phyloP scores from a whole-genome alignment of 495 filamentous ascomycete genomes.

The Sabuloglossum arenarium region DNA sequence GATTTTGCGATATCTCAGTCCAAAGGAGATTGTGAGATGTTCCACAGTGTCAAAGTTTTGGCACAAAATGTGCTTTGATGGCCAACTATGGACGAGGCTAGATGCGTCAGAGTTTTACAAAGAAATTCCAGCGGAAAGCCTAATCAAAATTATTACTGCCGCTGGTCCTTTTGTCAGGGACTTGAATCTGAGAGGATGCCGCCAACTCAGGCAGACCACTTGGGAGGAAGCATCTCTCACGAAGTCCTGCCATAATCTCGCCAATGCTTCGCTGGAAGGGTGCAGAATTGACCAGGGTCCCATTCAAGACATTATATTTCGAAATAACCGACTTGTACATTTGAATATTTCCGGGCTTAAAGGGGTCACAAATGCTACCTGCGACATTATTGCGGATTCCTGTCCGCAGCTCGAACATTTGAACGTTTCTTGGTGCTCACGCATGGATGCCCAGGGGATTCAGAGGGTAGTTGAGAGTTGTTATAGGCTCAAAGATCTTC shows the following conservation, averaged over 20 bases:
- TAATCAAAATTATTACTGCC: conserved; percentile 65
- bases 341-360: conserved; percentile 69
- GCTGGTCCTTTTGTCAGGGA: conserved; percentile 82
- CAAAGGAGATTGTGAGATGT: conserved; percentile 63
- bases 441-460: conserved; percentile 68
- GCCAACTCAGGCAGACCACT: conserved; percentile 49
- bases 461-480: conserved; percentile 52
- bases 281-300: conserved; percentile 64
- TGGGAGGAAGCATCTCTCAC: conserved; percentile 57
- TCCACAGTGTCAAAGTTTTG: conserved; percentile 66
- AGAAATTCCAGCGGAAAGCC: conserved; percentile 60
- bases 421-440: conserved; percentile 81
- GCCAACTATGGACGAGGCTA: conserved; percentile 73
- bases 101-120: conserved; percentile 76
- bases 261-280: conserved; percentile 71
- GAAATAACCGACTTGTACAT: conserved; percentile 55
- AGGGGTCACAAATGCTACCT: conserved; percentile 62
- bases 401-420: conserved; percentile 64
- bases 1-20: conserved; percentile 54
- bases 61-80: conserved; percentile 78
- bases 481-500: conserved; percentile 50
- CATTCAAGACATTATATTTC: conserved; percentile 58
- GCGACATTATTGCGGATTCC: conserved; percentile 68
- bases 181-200: conserved; percentile 63
- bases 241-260: conserved; percentile 64